These are phyloP conservation scores for Dentipellis fragilis DNA, from an alignment of 768 basidiomycete genomes.

Conservation along the genomic window DNA sequence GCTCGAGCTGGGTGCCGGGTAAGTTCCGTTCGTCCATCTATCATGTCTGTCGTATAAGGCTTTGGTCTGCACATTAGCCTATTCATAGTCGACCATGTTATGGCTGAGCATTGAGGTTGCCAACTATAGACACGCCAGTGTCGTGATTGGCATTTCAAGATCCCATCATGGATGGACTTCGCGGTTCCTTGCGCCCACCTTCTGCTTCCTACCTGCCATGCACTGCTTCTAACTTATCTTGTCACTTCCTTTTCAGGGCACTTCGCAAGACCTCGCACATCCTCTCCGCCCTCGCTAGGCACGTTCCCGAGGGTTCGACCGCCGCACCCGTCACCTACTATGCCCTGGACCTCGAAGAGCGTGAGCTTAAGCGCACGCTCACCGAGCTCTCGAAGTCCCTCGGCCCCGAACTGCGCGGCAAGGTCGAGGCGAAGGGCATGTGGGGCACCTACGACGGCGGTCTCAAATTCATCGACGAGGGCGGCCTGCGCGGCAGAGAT, in stretches of 20 bases:
- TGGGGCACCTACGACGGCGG: slow-evolving; percentile 91
- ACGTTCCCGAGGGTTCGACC: slow-evolving; percentile 27
- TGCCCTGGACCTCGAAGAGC: slow-evolving; percentile 87
- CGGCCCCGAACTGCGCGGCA: slow-evolving; percentile 52
- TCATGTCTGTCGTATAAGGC: not conserved
- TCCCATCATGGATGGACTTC: no score
- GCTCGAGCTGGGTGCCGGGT: slow-evolving; percentile 94
- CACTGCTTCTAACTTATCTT: no score
- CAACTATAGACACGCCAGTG: no score
- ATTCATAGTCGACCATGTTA: not conserved
- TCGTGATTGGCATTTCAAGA: no score
- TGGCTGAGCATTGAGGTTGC: no score
- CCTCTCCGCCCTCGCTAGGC: slow-evolving; percentile 55
- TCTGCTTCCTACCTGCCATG: no score
- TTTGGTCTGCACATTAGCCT: not conserved
- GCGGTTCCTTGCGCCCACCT: no score
- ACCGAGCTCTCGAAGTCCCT: slow-evolving; percentile 52
- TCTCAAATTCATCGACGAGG: slow-evolving; percentile 64
- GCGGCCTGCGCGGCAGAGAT: slow-evolving; percentile 36
- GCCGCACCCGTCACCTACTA: slow-evolving; percentile 66
- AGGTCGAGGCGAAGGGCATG: slow-evolving; percentile 73
- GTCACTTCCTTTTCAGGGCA: slow-evolving; percentile 35
- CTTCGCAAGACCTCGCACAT: slow-evolving; percentile 86
- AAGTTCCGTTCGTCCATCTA: slow-evolving; percentile 25
- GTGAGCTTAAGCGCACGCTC: slow-evolving; percentile 77